Evolutionary conservation across 352 stramenopile genomes (phyloP).

Genomic region (Pythium aquatile): DNA sequence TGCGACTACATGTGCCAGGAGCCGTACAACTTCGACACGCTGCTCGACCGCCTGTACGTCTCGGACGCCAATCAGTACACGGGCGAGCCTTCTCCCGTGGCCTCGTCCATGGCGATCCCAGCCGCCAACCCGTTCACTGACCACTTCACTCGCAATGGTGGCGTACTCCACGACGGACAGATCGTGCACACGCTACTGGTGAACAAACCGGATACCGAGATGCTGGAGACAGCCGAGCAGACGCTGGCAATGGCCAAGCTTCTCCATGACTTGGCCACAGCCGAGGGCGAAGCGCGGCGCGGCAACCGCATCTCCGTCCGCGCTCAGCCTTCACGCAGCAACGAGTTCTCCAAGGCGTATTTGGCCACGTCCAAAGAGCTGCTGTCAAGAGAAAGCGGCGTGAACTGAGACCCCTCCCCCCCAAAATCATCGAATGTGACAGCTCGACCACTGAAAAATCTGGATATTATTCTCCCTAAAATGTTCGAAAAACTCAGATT

Average conservation of each 20-base stretch:
- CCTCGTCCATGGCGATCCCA: slow-evolving; percentile 13
- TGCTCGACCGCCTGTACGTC: slow-evolving; percentile 45
- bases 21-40: slow-evolving; percentile 46
- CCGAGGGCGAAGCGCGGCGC: slow-evolving; percentile 59
- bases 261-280: slow-evolving; percentile 66
- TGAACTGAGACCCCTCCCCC: slow-evolving; percentile 10
- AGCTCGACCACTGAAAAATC: slow-evolving; percentile 23
- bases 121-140: slow-evolving; percentile 47
- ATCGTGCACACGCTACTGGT: slow-evolving; percentile 36
- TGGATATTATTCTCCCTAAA: slow-evolving; percentile 4
- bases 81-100: slow-evolving; percentile 21
- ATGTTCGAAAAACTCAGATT: slow-evolving; percentile 28
- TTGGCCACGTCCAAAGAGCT: slow-evolving; percentile 68
- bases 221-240: slow-evolving; percentile 63
- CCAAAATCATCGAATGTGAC: no score
- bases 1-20: slow-evolving; percentile 51
- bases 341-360: slow-evolving; percentile 71
- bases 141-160: slow-evolving; percentile 51
- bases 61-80: slow-evolving; percentile 35
- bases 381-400: slow-evolving; percentile 56
- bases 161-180: slow-evolving; percentile 43
- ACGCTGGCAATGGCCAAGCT: slow-evolving; percentile 77
- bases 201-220: slow-evolving; percentile 38
- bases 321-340: slow-evolving; percentile 38
- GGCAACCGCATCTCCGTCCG: slow-evolving; percentile 65